A percentile compares a stretch with the other conserved stretches of the same genome.
phyloP scores from a whole-genome alignment of 371 early-diverging fungal genomes.

The Circinella minor region DNA sequence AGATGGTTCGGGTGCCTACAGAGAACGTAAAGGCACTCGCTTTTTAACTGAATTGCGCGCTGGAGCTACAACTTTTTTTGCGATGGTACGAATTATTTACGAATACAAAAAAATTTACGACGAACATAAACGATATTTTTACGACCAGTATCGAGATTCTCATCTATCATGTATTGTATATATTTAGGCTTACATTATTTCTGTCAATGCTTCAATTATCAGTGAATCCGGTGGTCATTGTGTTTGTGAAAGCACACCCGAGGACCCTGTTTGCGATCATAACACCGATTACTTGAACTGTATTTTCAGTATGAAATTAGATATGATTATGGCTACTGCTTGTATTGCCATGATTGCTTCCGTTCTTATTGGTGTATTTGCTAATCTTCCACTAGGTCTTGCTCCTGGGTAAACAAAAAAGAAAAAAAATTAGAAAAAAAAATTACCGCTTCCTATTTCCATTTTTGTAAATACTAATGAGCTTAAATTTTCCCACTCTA shows the following conservation, averaged over 20 bases:
- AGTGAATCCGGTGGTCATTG: slow-evolving; percentile 80
- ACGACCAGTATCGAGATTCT: not conserved
- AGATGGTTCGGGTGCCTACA: slow-evolving; percentile 60
- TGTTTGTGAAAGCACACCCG: slow-evolving; percentile 54
- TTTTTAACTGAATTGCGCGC: slow-evolving; percentile 75
- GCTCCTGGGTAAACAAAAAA: slow-evolving; percentile 62
- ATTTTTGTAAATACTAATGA: not conserved
- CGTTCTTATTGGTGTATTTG: slow-evolving; percentile 70
- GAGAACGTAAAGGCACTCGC: slow-evolving; percentile 58
- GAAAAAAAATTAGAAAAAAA: not conserved
- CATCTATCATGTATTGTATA: not conserved
- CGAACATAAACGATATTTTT: not conserved
- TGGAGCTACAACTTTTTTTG: slow-evolving; percentile 72
- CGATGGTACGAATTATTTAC: slow-evolving; percentile 47
- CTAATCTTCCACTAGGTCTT: slow-evolving; percentile 79
- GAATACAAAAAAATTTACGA: too few species aligned
- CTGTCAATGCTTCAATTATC: slow-evolving; percentile 78
- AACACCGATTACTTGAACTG: slow-evolving; percentile 65
- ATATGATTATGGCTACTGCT: slow-evolving; percentile 77
- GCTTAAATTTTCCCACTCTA: not conserved
- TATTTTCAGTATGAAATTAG: slow-evolving; percentile 65
- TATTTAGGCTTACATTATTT: slow-evolving; percentile 35
- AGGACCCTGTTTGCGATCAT: slow-evolving; percentile 49
- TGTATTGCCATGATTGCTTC: slow-evolving; percentile 71
- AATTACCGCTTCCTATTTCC: not conserved